phyloP scores from a whole-genome alignment of 371 early-diverging fungal genomes.

The Umbelopsis sp. region DNA sequence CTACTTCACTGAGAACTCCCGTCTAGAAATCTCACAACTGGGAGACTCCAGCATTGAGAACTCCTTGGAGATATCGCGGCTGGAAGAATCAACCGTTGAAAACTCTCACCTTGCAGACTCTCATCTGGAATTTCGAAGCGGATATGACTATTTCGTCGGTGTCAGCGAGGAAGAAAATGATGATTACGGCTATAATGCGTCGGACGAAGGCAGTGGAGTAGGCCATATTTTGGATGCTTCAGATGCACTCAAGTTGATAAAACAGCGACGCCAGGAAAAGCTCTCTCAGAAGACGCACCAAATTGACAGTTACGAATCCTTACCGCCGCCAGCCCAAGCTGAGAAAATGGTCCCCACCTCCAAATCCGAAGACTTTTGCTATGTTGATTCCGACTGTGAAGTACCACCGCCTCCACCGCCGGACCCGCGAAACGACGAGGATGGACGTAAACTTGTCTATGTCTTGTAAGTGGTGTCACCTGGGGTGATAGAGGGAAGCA shows the following conservation, averaged over 20 bases:
- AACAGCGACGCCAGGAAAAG: constrained; percentile 10
- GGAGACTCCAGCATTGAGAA: too few relatives aligned
- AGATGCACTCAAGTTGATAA: constrained; percentile 10
- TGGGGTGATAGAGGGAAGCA: too few relatives aligned
- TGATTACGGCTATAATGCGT: not conserved
- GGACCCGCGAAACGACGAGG: not conserved
- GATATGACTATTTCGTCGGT: constrained; percentile 3
- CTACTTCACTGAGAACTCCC: too few relatives aligned
- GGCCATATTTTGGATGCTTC: constrained; percentile 15
- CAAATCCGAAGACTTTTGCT: constrained; percentile 5
- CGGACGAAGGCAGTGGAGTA: not conserved
- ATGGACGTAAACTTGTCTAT: constrained; percentile 14
- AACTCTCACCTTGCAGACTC: not conserved
- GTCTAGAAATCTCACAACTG: not conserved
- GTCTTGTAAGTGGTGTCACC: constrained; percentile 1
- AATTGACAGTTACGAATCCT: not conserved
- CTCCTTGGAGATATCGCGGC: not conserved
- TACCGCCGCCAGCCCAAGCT: not conserved
- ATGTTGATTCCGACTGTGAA: constrained; percentile 14
- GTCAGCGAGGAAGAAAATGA: constrained; percentile 4
- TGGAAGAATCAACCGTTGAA: not conserved
- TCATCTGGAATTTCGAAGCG: constrained; percentile 1
- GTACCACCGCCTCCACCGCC: constrained; percentile 1
- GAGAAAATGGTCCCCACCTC: not conserved
- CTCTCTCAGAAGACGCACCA: not conserved